Evolutionary conservation across 208 protist species (phyloP).

Genomic region (Wallacemonas rigidus): DNA sequence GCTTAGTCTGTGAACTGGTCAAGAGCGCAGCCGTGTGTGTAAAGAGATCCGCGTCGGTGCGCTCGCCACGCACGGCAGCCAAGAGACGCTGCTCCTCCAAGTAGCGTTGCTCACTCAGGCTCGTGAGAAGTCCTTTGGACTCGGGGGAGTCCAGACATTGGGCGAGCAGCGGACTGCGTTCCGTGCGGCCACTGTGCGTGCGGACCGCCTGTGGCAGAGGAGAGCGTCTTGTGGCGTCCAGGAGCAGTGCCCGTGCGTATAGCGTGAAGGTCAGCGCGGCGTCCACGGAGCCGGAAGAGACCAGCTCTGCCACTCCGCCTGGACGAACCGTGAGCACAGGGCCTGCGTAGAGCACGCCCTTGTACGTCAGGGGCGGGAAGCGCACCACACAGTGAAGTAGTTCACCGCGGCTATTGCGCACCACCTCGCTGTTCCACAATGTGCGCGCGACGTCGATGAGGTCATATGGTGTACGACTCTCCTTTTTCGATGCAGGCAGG

Average conservation of each 20-base stretch:
- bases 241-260: slow-evolving; percentile 4
- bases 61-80: not conserved
- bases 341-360: slow-evolving; percentile 24
- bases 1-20: not conserved
- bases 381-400: slow-evolving; percentile 29
- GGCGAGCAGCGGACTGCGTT: not conserved
- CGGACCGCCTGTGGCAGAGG: not conserved
- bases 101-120: not conserved
- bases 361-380: slow-evolving; percentile 33
- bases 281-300: slow-evolving; percentile 25
- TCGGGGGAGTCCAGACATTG: not conserved
- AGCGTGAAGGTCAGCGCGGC: slow-evolving; percentile 24
- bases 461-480: slow-evolving; percentile 15
- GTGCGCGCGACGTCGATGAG: slow-evolving; percentile 25
- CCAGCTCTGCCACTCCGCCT: slow-evolving; percentile 28
- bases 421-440: slow-evolving; percentile 42
- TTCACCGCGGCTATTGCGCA: slow-evolving; percentile 29
- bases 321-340: slow-evolving; percentile 28
- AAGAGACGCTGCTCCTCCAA: slow-evolving; percentile 2
- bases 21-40: not conserved
- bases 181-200: not conserved
- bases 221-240: not conserved
- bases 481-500: not conserved
- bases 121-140: not conserved
- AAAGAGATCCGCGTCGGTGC: not conserved